Evolutionary conservation across 768 basidiomycete species (phyloP), one percentile per base, ranked within the genome.

Genomic region (Calocybe gangraenosa): DNA sequence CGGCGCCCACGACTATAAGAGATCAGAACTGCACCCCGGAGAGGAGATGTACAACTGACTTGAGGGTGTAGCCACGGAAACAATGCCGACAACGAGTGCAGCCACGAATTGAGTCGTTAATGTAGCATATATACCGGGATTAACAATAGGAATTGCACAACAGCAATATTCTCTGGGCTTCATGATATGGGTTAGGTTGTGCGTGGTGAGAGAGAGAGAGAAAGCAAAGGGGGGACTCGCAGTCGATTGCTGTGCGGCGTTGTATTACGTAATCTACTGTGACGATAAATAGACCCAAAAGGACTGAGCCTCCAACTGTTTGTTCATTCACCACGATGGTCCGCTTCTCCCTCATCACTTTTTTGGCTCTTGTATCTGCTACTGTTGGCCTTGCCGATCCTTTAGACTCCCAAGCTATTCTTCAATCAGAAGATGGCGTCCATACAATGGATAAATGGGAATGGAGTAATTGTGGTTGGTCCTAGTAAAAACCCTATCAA

Each of bases 161-260:
- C 92, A 96, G 59, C 92, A 96, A 60, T 92, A 94, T 39, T 91
- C 84, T 68, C 89, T 79, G 40, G 82, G 66, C 62, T 82, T 87
- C 84, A 87, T 85, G 59, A 49, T 60, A 47, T 51, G 78, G 17
- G 5, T 14, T 35, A 35, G 6, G 17, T n/a, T n/a, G n/a, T n/a
- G n/a, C n/a, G n/a, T n/a, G 17, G 57, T 54, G 59, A 49, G 39
- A 50, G 51, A 37, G 10, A 40, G 45, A 42, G 37, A n/a, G n/a
- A n/a, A n/a, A n/a, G n/a, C n/a, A n/a, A n/a, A 21, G 36, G 14
- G 39, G 31, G 20, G 15, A 18, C 10, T 20, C 31, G 42, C 37
- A 30, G 39, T 44, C 37, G 36, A 33, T 37, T 15, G 39, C 15
- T 28, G 5, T 5, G 11, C 6, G 25, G 7, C 25, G 30, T 23